Base-by-base conservation (phyloP, 2,329 filamentous ascomycete species). In the Fusarium nurragi region DNA sequence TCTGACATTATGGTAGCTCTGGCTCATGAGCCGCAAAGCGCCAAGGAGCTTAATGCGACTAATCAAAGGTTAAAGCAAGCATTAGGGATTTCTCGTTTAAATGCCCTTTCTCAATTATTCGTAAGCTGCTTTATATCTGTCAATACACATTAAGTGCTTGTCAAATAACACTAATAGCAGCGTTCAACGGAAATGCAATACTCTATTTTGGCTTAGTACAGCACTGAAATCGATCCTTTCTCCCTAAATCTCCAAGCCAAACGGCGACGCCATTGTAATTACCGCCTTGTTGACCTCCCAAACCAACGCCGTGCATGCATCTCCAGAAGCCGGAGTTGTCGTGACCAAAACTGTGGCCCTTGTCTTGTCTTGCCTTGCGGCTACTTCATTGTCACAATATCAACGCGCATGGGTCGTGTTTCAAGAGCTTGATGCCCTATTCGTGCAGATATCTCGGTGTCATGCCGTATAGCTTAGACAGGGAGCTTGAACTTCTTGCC, bases 401-500 rank as follows among this genome's bases (percentile, higher is more conserved):
- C 39, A 44, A 46, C 51, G 37, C 39, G 37, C 18, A 50, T 40
- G 23, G 43, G 50, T 46, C 54, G 43, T 54, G 30, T 47, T 37
- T 63, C 11, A 25, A 46, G 44, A 69, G 51, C 41, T 41, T 38
- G 34, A 12, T 22, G 46, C 62, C 34, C 68, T 59, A 30, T 51
- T 56, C 39, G 50, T 67, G 51, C 26, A 67, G 26, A 22, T 61
- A 49, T 38, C 36, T 56, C 16, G 13, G 36, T 53, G 47, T 36
- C 50, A 39, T 26, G 4, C 5, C 22, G 14, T 5, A 37, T 26
- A 34, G 53, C 69, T 83, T 87, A 94, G 68, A 94, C 92, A 3
- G 91, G 91, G 58, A 94, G 83, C 78, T 93, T 92, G 78, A 94
- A 94, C 82, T 92, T 94, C 84, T 92, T 91, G 71, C 91, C 91